These are phyloP conservation scores for Aspergillus sclerotioniger DNA, from an alignment of 495 filamentous ascomycete species.

Conservation along the genomic window DNA sequence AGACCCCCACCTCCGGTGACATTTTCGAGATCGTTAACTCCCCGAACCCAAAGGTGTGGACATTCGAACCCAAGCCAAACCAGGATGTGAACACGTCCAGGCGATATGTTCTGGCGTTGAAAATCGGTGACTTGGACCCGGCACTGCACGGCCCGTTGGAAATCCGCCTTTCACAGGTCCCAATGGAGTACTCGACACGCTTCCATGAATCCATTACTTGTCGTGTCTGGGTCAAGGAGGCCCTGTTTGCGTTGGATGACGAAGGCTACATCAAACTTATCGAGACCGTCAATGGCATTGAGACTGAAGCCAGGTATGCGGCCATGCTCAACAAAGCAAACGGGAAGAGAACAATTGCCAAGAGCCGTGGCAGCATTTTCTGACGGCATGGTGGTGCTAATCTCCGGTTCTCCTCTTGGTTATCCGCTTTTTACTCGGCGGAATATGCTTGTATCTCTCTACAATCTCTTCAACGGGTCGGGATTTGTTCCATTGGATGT, in stretches of 20 bases:
- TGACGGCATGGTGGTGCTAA: too few relatives aligned
- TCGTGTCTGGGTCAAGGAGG: slow-evolving; percentile 30
- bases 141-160: slow-evolving; percentile 20
- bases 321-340: slow-evolving; percentile 19
- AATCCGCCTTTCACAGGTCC: slow-evolving; percentile 17
- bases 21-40: slow-evolving; percentile 19
- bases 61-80: slow-evolving; percentile 15
- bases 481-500: too few relatives aligned
- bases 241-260: slow-evolving; percentile 25
- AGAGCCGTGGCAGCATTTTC: too few relatives aligned
- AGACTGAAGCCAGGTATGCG: slow-evolving; percentile 21
- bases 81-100: slow-evolving; percentile 1
- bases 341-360: not conserved
- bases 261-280: slow-evolving; percentile 25
- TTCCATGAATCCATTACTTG: slow-evolving; percentile 22
- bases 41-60: slow-evolving; percentile 11
- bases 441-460: too few relatives aligned
- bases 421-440: too few relatives aligned
- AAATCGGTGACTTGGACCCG: slow-evolving; percentile 22
- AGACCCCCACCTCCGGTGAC: slow-evolving; percentile 11
- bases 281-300: slow-evolving; percentile 16
- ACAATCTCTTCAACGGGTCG: too few relatives aligned
- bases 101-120: slow-evolving; percentile 19
- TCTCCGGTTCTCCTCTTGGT: too few relatives aligned
- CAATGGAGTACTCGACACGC: slow-evolving; percentile 21